These are phyloP conservation scores for Parasitella parasitica DNA, from an alignment of 371 early-diverging fungal genomes.

Conservation along the genomic window DNA sequence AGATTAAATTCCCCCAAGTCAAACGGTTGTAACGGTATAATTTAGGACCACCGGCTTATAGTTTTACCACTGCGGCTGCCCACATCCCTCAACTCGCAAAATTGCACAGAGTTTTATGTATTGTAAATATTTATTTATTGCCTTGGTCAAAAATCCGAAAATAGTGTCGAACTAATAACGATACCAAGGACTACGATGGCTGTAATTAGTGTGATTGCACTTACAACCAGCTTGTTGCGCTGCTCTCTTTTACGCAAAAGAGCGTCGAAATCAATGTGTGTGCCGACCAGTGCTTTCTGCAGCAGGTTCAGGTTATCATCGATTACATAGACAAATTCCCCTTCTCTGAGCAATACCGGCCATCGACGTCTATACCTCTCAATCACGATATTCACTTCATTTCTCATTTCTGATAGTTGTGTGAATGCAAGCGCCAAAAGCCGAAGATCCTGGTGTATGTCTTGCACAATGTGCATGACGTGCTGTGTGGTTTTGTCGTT, in stretches of 20 bases:
- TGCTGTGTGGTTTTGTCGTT: constrained; percentile 8
- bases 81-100: too few species aligned
- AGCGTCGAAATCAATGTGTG: constrained; percentile 9
- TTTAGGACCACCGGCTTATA: too few species aligned
- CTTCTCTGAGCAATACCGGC: constrained; percentile 18
- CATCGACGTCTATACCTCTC: constrained; percentile 21
- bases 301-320: constrained; percentile 14
- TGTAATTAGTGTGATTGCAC: not conserved
- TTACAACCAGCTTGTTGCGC: not conserved
- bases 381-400: constrained; percentile 9
- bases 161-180: constrained; percentile 6
- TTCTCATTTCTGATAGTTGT: constrained; percentile 1
- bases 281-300: constrained; percentile 2
- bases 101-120: too few species aligned
- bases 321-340: constrained; percentile 15
- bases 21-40: too few species aligned
- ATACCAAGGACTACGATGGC: constrained; percentile 4
- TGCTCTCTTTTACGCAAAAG: constrained; percentile 5
- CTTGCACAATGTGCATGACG: constrained; percentile 11
- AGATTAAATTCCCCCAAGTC: not conserved
- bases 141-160: constrained; percentile 10
- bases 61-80: too few species aligned
- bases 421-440: not conserved
- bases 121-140: too few species aligned
- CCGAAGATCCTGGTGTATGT: constrained; percentile 13